Evolutionary conservation across 441 rosid species (phyloP).

Genomic region (Raphanus hybrid): DNA sequence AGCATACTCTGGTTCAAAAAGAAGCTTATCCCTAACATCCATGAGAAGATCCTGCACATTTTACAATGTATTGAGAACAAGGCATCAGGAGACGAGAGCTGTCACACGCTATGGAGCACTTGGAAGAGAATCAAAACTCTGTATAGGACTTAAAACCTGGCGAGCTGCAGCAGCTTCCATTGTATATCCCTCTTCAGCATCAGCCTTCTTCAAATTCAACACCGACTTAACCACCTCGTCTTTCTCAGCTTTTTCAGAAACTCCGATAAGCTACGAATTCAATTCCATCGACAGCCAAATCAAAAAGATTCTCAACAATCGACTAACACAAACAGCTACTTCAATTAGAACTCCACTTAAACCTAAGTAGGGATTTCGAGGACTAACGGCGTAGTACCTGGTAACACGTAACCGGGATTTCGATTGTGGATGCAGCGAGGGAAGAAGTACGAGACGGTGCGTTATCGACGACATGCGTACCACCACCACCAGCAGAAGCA

Average conservation of each 20-base stretch:
- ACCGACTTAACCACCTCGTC: slow-evolving; percentile 92
- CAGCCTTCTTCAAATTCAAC: slow-evolving; percentile 70
- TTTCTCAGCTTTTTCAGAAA: slow-evolving; percentile 78
- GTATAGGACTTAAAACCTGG: slow-evolving; percentile 61
- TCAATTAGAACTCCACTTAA: slow-evolving; percentile 3
- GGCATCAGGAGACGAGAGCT: not conserved
- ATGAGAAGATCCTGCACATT: slow-evolving; percentile 71
- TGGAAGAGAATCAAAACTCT: no score
- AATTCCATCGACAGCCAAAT: slow-evolving; percentile 29
- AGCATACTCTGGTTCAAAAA: slow-evolving; percentile 94
- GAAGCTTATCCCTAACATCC: slow-evolving; percentile 94
- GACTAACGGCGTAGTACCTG: slow-evolving; percentile 52
- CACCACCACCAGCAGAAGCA: slow-evolving; percentile 26
- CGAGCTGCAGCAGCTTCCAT: slow-evolving; percentile 74
- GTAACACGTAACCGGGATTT: slow-evolving; percentile 85
- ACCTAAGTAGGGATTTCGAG: slow-evolving; percentile 5
- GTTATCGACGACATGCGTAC: slow-evolving; percentile 57
- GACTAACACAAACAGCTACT: not conserved
- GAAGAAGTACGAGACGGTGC: slow-evolving; percentile 46
- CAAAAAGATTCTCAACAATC: not conserved
- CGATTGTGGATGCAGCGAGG: slow-evolving; percentile 46
- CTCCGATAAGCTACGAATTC: slow-evolving; percentile 71
- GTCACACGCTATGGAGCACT: not conserved
- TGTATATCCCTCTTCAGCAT: slow-evolving; percentile 90
- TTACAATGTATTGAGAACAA: not conserved